Conservation (phyloP, 371 early-diverging fungal genomes). For the Syncephalastrum racemosum region DNA sequence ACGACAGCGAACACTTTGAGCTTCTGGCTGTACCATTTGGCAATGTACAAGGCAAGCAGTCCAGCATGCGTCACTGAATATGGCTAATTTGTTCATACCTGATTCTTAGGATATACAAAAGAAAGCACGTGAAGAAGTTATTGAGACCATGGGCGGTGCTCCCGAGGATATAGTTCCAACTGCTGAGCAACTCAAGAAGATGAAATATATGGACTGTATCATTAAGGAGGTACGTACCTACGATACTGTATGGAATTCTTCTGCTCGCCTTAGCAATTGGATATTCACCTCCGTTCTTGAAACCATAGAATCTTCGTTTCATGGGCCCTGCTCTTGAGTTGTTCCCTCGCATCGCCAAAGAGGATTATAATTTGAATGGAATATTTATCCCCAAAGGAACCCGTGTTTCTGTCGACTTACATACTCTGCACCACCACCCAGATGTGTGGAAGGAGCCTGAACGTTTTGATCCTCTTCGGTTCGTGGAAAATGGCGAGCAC, state of each 20-base stretch:
- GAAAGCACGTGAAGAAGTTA: constrained; percentile 17
- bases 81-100: too few relatives aligned
- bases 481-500: constrained; percentile 14
- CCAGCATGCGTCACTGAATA: neutral
- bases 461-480: constrained; percentile 13
- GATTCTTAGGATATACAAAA: constrained; percentile 12
- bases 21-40: constrained; percentile 17
- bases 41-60: constrained; percentile 11
- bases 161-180: constrained; percentile 25
- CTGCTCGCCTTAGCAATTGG: too few relatives aligned
- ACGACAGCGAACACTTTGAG: constrained; percentile 16
- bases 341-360: constrained; percentile 19
- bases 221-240: constrained; percentile 19
- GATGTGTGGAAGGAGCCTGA: constrained; percentile 14
- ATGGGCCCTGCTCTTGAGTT: constrained; percentile 25
- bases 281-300: constrained; percentile 1
- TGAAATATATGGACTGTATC: constrained; percentile 22
- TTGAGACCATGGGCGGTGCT: constrained; percentile 15
- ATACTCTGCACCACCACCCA: constrained; percentile 11
- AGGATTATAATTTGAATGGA: constrained; percentile 30
- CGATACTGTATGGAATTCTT: neutral
- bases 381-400: constrained; percentile 21
- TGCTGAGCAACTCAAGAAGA: constrained; percentile 16
- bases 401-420: constrained; percentile 7
- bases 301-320: constrained; percentile 39